Percentiles rank a stretch among this genome's conserved stretches.
Evolutionary conservation across 805 yeast genomes (phyloP).

Genomic region (Nakazawaea wyomingensis): DNA sequence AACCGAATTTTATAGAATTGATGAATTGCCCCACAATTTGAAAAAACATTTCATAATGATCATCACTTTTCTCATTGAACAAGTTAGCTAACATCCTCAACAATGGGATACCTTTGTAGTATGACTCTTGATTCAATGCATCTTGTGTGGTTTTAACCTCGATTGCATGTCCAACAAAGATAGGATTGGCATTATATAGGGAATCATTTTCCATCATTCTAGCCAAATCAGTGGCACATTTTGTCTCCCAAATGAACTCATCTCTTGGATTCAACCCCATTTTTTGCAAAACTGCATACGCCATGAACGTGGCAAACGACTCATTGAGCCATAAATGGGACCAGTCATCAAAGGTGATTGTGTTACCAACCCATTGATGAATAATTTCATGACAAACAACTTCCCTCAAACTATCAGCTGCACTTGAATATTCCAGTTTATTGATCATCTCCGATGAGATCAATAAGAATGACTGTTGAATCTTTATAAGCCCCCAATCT

Average conservation of each 20-base stretch:
- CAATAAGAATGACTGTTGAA: conserved; percentile 13
- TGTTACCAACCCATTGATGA: conserved; percentile 79
- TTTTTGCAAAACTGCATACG: conserved; percentile 38
- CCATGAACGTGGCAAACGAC: conserved; percentile 72
- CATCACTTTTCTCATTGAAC: conserved; percentile 27
- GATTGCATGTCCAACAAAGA: conserved; percentile 31
- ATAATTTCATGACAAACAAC: conserved; percentile 67
- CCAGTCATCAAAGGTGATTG: conserved; percentile 64
- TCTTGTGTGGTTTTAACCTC: conserved; percentile 35
- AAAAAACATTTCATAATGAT: conserved; percentile 28
- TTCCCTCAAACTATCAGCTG: conserved; percentile 40
- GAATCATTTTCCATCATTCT: conserved; percentile 33
- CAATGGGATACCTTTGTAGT: conserved; percentile 56
- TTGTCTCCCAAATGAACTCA: conserved; percentile 28
- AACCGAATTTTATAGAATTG: conserved; percentile 26
- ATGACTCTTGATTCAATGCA: conserved; percentile 46
- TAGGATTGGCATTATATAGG: conserved; percentile 24
- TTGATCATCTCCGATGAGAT: conserved; percentile 4
- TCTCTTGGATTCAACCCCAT: conserved; percentile 19
- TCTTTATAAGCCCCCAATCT: conserved; percentile 58
- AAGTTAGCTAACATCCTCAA: conserved; percentile 46
- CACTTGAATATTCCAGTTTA: conserved; percentile 14
- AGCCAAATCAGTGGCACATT: conserved; percentile 22
- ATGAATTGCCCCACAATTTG: conserved; percentile 35
- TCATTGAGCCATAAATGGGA: conserved; percentile 70